Evolutionary conservation across 225 moss, liverwort and hornwort genomes (phyloP).

Genomic region (Neckera pumila): DNA sequence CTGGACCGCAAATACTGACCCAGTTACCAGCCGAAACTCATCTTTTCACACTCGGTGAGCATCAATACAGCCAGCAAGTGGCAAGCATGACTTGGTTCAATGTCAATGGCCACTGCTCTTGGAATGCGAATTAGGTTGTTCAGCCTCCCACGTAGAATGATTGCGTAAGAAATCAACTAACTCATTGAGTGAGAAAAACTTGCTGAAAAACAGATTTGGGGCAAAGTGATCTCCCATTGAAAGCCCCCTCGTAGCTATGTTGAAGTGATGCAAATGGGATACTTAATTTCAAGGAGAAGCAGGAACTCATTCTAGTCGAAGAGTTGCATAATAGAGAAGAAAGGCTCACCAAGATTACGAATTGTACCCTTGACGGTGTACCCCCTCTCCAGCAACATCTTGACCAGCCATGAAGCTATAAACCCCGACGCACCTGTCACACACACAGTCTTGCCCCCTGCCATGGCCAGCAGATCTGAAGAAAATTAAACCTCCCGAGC

Average conservation of each 20-base stretch:
- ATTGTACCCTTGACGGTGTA: conserved; percentile 46
- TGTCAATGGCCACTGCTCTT: background rate
- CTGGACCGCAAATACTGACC: background rate
- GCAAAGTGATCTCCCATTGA: background rate
- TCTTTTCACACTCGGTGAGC: background rate
- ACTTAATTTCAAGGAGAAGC: background rate
- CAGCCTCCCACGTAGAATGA: background rate
- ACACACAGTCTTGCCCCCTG: background rate
- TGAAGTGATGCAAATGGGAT: background rate
- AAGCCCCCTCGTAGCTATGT: background rate
- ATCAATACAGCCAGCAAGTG: background rate
- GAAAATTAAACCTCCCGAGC: background rate
- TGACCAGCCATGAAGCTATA: conserved; percentile 39
- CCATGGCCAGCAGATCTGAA: background rate
- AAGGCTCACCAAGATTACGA: conserved; percentile 13
- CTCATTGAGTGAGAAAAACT: background rate
- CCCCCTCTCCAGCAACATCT: conserved; percentile 31
- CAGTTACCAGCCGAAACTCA: background rate
- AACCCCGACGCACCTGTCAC: conserved; percentile 41
- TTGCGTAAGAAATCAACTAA: background rate
- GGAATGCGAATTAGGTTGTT: background rate
- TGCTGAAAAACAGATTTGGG: background rate
- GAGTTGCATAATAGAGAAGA: background rate
- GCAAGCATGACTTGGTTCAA: background rate
- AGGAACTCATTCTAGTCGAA: background rate